A percentile compares a stretch with the other conserved stretches of the same genome.
phyloP scores from a whole-genome alignment of 176 grass and related monocot genomes.

The Eragrostis curvula region DNA sequence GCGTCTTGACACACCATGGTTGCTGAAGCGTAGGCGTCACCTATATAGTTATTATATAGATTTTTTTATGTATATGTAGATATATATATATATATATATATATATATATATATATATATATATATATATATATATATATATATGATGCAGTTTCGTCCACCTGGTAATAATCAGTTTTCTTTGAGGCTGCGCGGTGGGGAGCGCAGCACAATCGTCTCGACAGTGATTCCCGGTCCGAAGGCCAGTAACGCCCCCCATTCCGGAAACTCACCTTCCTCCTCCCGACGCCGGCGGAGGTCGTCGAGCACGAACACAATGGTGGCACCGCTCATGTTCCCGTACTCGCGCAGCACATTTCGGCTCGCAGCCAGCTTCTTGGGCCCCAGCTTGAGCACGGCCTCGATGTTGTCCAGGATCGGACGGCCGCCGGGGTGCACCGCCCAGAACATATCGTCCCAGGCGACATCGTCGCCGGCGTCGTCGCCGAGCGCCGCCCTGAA shows the following conservation, averaged over 20 bases:
- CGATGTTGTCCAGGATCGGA: slow-evolving; percentile 45
- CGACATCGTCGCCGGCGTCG: background rate
- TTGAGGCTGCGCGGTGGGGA: background rate
- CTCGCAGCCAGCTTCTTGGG: slow-evolving; percentile 44
- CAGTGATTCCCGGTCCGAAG: slow-evolving; percentile 59
- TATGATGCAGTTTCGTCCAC: too few relatives aligned
- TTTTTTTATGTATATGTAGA: too few relatives aligned
- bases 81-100: too few relatives aligned
- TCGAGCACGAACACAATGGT: slow-evolving; percentile 61
- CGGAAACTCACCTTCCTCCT: slow-evolving; percentile 35
- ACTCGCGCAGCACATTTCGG: slow-evolving; percentile 44
- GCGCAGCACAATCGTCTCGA: slow-evolving; percentile 50
- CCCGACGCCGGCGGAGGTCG: slow-evolving; percentile 38
- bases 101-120: too few relatives aligned
- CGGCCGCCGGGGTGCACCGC: slow-evolving; percentile 40
- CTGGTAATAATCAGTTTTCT: background rate
- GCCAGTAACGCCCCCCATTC: slow-evolving; percentile 65
- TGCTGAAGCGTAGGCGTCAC: too few relatives aligned
- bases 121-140: too few relatives aligned
- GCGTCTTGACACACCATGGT: too few relatives aligned
- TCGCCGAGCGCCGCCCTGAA: background rate
- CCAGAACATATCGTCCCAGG: slow-evolving; percentile 68
- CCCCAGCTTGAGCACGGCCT: slow-evolving; percentile 41
- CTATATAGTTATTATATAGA: too few relatives aligned
- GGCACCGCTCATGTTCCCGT: slow-evolving; percentile 52